These are phyloP conservation scores for Solanum hybrid DNA, from an alignment of 305 asterid species.

Conservation along the genomic window DNA sequence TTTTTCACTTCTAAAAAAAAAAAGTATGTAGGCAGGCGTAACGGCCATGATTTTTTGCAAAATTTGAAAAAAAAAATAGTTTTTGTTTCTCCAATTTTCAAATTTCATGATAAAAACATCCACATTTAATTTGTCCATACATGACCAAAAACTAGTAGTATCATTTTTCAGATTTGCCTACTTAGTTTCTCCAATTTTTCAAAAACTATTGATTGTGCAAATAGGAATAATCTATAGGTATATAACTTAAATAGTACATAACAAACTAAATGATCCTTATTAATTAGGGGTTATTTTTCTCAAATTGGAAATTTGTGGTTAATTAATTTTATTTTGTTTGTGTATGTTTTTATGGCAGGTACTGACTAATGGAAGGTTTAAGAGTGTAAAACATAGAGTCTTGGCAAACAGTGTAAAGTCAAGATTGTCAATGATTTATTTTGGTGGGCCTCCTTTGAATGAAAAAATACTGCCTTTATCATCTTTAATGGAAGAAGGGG, in stretches of 20 bases:
- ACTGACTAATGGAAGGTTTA: constrained; percentile 63
- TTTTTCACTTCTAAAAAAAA: background rate
- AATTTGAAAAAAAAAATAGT: background rate
- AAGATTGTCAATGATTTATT: constrained; percentile 64
- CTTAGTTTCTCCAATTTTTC: background rate
- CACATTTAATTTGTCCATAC: background rate
- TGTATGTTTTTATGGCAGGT: constrained; percentile 29
- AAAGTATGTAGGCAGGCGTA: background rate
- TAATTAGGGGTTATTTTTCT: background rate
- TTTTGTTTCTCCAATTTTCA: background rate
- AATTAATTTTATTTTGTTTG: background rate
- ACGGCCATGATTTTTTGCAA: background rate
- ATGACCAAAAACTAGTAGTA: background rate
- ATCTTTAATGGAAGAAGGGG: constrained; percentile 46
- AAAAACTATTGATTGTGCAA: background rate
- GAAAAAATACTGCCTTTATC: constrained; percentile 40
- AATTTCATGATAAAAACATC: background rate
- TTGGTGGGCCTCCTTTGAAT: constrained; percentile 60
- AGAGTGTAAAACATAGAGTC: constrained; percentile 74
- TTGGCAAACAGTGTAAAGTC: constrained; percentile 30
- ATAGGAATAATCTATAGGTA: background rate
- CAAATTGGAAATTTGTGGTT: background rate
- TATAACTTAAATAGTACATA: background rate
- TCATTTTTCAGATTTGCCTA: background rate
- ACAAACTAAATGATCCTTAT: background rate